Base-by-base conservation (phyloP, 495 filamentous ascomycete genomes). In the Daldinia loculata region DNA sequence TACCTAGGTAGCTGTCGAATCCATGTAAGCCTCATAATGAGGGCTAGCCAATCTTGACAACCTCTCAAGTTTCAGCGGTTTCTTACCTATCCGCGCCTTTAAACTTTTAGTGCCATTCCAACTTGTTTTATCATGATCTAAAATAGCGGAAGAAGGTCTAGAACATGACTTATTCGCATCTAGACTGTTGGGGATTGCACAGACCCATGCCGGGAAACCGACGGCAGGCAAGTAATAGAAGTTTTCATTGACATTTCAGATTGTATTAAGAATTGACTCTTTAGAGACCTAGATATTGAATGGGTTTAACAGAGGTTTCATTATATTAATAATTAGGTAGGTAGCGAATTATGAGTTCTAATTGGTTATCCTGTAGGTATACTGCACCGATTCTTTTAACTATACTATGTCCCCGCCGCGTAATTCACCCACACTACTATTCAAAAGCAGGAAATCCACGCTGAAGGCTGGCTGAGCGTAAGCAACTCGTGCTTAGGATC, bases 401-500 rank as follows among this genome's bases (percentile, higher is more conserved):
- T 41, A 17, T 41, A 48, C 22, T 48, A 48, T 22, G 3, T 48
- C 8, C 8, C 19, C 19, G 1, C 19, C 19, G 3, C 43, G 19
- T 48, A 12, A 48, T 11, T 48, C 41, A 22, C 43, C 5, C 17
- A 63, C 24, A 6, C 48, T 22, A 57, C 63, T 43, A 59, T 59
- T 52, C 24, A 24, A 15, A 66, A 52, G 51, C 43, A 19, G 43
- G 27, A n/a, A 17, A 50, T 38, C 36, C 19, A 67, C 15, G 9
- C 50, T 15, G n/a, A 59, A 24, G 45, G 52, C 52, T 62, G 24
- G 58, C 59, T 71, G 53, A 56, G 8, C 22, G 24, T 65, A 64
- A 72, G 69, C 48, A 68, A 56, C 64, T 50, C 29, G 34, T 43
- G 50, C 22, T 43, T 38, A 32, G 55, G 59, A 22, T 24, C 19